Base-by-base conservation (phyloP, 2,329 filamentous ascomycete species). In the Rhinocladiella similis region DNA sequence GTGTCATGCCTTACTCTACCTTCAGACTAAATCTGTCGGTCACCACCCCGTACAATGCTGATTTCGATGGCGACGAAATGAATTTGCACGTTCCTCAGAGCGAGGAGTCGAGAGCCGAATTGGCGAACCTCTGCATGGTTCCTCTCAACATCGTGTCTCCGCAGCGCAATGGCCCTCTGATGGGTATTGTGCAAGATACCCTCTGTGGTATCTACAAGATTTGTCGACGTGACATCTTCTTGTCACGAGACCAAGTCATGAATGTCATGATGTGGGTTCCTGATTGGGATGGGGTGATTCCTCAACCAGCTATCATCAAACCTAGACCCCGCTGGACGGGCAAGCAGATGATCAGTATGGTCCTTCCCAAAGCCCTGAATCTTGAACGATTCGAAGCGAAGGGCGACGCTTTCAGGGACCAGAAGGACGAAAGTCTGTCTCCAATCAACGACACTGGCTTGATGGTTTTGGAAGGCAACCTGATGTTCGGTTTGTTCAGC, bases 21-120 rank as follows among this genome's bases (percentile, higher is more conserved):
- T 99, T 99, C 80, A 88, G 94, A 62, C 83, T 99, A 46, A 99
- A 99, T 69, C 75, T 99, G 65, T 99, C 94, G 0, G 94, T 99
- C 69, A 99, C 95, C 0, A 96, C 92, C 25, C 94, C 94, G 0
- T 99, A 99, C 81, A 99, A 99, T 77, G 94, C 94, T 67, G 94
- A 99, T 89, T 99, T 99, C 77, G 94, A 99, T 70, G 94, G 94
- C 77, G 94, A 99, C 73, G 94, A 99, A 76, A 99, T 99, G 94
- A 99, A 99, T 72, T 85, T 99, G 77, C 94, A 99, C 83, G 95
- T 99, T 50, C 95, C 94, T 3, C 94, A 99, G 70, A 94, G 90
- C 36, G 92, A 99, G 70, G 95, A 99, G 74, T 95, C 95, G 33
- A 89, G 94, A 59, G 91, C 95, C 45, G 94, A 99, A 74, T 85